Evolutionary conservation across 495 filamentous ascomycete genomes (phyloP).

Genomic region (Penicillium argentinense): DNA sequence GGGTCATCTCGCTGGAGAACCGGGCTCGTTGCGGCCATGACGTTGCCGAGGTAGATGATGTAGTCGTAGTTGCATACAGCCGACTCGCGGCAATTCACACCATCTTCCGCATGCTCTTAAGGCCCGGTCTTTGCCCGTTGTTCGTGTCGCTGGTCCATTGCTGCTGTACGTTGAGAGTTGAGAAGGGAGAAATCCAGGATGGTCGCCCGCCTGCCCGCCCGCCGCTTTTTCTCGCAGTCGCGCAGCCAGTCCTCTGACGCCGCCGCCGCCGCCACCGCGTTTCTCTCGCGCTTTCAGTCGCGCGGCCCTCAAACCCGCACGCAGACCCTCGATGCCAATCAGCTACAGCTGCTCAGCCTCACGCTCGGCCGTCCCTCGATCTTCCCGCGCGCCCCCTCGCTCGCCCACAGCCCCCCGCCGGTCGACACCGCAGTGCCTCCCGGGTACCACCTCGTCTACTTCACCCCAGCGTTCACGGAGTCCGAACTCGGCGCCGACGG

Average conservation of each 20-base stretch:
- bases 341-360: slow-evolving; percentile 54
- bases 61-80: too few species aligned
- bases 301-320: slow-evolving; percentile 42
- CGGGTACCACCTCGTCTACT: slow-evolving; percentile 74
- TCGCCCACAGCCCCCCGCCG: slow-evolving; percentile 21
- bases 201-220: too few species aligned
- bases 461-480: slow-evolving; percentile 58
- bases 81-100: too few species aligned
- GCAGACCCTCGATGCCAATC: slow-evolving; percentile 57
- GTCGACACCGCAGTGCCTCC: slow-evolving; percentile 52
- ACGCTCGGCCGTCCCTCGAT: slow-evolving; percentile 52
- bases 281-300: slow-evolving; percentile 43
- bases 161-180: too few species aligned
- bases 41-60: too few species aligned
- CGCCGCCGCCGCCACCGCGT: slow-evolving; percentile 40
- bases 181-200: too few species aligned
- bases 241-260: slow-evolving; percentile 22
- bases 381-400: slow-evolving; percentile 26
- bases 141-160: too few species aligned
- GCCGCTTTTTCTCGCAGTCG: slow-evolving; percentile 18
- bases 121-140: too few species aligned
- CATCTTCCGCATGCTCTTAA: too few species aligned
- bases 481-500: slow-evolving; percentile 64
- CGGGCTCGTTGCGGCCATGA: too few species aligned
- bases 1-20: too few species aligned